These are phyloP conservation scores for Henningerozyma blattae DNA, from an alignment of 805 yeast genomes.

Conservation along the genomic window DNA sequence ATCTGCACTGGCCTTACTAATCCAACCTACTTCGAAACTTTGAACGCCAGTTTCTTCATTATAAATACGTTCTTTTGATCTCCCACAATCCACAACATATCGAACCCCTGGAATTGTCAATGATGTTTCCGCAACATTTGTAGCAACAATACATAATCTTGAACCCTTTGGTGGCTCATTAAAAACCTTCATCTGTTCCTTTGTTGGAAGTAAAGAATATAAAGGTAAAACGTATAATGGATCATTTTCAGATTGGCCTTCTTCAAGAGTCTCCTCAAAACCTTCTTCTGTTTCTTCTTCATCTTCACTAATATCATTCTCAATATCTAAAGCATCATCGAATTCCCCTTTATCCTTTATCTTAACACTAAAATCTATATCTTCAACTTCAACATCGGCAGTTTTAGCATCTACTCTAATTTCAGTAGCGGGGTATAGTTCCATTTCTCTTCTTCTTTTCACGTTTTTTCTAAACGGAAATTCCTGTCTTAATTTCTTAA, in stretches of 20 bases:
- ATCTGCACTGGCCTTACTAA: slow-evolving; percentile 88
- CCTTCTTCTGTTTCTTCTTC: slow-evolving; percentile 44
- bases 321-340: slow-evolving; percentile 24
- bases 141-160: slow-evolving; percentile 85
- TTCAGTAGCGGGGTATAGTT: slow-evolving; percentile 11
- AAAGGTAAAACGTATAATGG: slow-evolving; percentile 87
- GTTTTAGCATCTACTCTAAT: slow-evolving; percentile 44
- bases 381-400: slow-evolving; percentile 77
- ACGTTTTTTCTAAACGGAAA: slow-evolving; percentile 39
- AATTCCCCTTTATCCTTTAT: slow-evolving; percentile 23
- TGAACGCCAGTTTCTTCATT: slow-evolving; percentile 84
- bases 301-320: slow-evolving; percentile 26
- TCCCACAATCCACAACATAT: slow-evolving; percentile 91
- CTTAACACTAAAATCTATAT: slow-evolving; percentile 58
- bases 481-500: slow-evolving; percentile 52
- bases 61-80: slow-evolving; percentile 77
- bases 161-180: slow-evolving; percentile 75
- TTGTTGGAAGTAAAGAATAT: slow-evolving; percentile 86
- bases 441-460: slow-evolving; percentile 9
- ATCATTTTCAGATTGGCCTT: slow-evolving; percentile 56
- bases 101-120: slow-evolving; percentile 91
- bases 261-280: slow-evolving; percentile 57
- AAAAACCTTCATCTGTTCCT: slow-evolving; percentile 89
- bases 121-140: slow-evolving; percentile 96
- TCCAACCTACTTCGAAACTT: slow-evolving; percentile 83